A percentile compares a stretch with the other conserved stretches of the same genome.
Evolutionary conservation across 2,329 filamentous ascomycete genomes (phyloP).

Genomic region (Sporothrix curviconia): DNA sequence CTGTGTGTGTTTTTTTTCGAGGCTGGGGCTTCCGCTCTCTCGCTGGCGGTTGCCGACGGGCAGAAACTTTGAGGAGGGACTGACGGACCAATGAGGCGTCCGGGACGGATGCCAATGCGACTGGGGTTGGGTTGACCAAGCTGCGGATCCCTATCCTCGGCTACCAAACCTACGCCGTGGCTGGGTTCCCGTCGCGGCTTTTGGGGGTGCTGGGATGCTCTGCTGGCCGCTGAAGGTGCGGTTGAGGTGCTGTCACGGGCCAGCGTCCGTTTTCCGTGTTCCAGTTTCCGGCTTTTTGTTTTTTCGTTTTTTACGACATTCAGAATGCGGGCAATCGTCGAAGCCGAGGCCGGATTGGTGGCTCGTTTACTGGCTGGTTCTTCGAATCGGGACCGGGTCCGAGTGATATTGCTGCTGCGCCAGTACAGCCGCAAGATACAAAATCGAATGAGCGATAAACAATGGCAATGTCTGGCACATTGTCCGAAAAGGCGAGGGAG

Average conservation of each 20-base stretch:
- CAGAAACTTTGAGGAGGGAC: neutral
- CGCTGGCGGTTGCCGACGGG: neutral
- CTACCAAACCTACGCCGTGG: constrained; percentile 2
- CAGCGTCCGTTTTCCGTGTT: neutral
- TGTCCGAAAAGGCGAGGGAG: neutral
- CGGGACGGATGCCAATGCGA: constrained; percentile 1
- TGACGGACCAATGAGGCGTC: constrained; percentile 4
- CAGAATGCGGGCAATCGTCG: neutral
- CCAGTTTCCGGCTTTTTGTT: too few species aligned
- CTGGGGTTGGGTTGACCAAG: neutral
- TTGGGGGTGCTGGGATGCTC: too few species aligned
- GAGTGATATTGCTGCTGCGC: neutral
- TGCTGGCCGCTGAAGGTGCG: too few species aligned
- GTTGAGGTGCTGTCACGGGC: neutral
- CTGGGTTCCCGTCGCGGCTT: too few species aligned
- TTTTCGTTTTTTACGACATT: too few species aligned
- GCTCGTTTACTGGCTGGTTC: neutral
- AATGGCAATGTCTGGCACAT: neutral
- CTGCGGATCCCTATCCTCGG: constrained; percentile 9
- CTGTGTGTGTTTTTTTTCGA: constrained; percentile 4
- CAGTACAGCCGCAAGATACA: neutral
- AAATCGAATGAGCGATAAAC: neutral
- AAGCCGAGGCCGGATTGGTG: constrained; percentile 3
- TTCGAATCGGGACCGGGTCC: neutral
- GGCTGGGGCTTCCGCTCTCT: neutral